Evolutionary conservation across 352 stramenopile species (phyloP), one percentile per base, ranked within the genome.

Genomic region (Phytophthora sojae): DNA sequence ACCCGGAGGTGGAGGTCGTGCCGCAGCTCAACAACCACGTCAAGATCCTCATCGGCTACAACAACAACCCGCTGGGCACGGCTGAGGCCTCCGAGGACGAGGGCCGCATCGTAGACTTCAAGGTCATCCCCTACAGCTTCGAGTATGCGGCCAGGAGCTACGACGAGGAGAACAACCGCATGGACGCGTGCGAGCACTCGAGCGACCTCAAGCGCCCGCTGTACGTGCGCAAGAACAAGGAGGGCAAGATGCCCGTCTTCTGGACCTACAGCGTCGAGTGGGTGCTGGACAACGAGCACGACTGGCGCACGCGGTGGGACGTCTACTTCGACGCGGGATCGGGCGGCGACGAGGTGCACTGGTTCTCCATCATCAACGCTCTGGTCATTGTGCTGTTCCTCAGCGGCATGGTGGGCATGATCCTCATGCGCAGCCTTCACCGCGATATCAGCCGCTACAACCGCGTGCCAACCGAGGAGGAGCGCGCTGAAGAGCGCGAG

Each of bases 341-440:
- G 32, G 89, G 94, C 26, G 95, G 95, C 21, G 92, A 97, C 58
- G 95, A 99, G 73, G 97, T 99, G 61, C 98, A 99, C 85, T 99
- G 98, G 98, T 99, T 99, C 83, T 98, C 92, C 44, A 99, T 99
- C 75, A 97, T 99, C 73, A 99, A 99, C 68, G 98, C 96, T 21
- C 94, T 99, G 39, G 93, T 99, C 72, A 99, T 99, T 73, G 98
- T 99, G 44, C 85, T 99, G 14, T 99, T 99, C 81, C 79, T 99
- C 25, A 98, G 96, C 30, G 96, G 96, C 25, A 99, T 99, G 95
- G 98, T 99, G 61, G 97, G 96, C 47, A 98, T 99, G 86, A 99
- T 99, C 79, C 84, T 99, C 63, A 93, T 99, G 64, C 94, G 98
- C 56, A 99, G 97, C 37, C 85, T 99, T 44, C 97, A 99, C 79